Base-by-base conservation (phyloP, 495 filamentous ascomycete genomes). In the Annulohypoxylon maeteangense region DNA sequence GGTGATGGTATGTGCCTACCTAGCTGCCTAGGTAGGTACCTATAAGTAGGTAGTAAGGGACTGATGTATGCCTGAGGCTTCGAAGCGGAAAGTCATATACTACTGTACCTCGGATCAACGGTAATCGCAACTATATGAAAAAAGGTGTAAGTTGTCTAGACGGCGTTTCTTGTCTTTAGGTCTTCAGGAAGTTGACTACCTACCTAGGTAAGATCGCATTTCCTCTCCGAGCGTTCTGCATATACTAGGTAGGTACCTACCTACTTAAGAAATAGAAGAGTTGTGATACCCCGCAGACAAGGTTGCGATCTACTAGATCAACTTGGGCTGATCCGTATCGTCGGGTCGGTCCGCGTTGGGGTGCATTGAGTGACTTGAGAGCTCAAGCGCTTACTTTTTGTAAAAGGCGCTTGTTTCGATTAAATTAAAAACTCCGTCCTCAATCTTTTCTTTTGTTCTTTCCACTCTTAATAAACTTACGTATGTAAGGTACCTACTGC, bases 261-360 rank as follows among this genome's bases (percentile, higher is more conserved):
- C 27, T 29, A 29, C 10, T 5, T 4, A 59, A 42, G 18, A 22
- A 68, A 11, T 22, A 68, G 57, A 59, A 62, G 55, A 38, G 62
- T 56, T 18, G 42, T 12, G 27, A 29, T 38, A 31, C 53, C 45
- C 25, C 36, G 53, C 47, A 47, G 18, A 42, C 58, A 36, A 57
- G 65, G 50, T 42, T 18, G 48, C 18, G 65, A 67, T 67, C 64
- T 27, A 47, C 51, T 57, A 50, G 51, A 45, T 34, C 18, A 44
- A 29, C 45, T 64, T 59, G 32, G 31, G 23, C 5, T 45, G 67
- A 70, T 34, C 63, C 63, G 55, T 51, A 51, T 29, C n/a, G 36
- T 54, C 63, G 68, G 68, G 63, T 71, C 68, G 63, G 63, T 63
- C 68, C 63, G 68, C 42, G 27, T 54, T 16, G 38, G 18, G n/a